Percentiles rank a stretch among this genome's conserved stretches.
Evolutionary conservation across 1,284 basidiomycete genomes (phyloP).

Genomic region (Cryptococcus sp.): DNA sequence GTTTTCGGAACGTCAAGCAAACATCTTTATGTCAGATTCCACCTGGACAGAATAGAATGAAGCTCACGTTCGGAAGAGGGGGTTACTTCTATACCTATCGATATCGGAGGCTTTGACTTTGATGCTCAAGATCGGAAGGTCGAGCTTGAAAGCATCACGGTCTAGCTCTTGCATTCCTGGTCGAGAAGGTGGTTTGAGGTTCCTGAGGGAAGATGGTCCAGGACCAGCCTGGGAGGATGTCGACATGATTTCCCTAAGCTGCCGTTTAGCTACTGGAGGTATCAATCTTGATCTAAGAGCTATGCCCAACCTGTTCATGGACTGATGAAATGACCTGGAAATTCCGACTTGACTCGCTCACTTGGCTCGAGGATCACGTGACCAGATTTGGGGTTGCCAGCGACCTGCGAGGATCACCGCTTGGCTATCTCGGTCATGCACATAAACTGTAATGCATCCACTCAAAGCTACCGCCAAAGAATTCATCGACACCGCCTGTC

Average conservation of each 20-base stretch:
- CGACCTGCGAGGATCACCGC: no score
- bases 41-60: neutral
- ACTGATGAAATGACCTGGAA: no score
- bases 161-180: slow-evolving; percentile 54
- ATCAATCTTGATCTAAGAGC: no score
- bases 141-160: slow-evolving; percentile 60
- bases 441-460: no score
- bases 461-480: no score
- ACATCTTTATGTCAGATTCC: neutral
- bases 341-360: no score
- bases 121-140: slow-evolving; percentile 62
- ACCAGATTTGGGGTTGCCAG: no score
- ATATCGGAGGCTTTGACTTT: slow-evolving; percentile 60
- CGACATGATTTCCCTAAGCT: neutral
- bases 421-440: no score
- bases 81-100: slow-evolving; percentile 56
- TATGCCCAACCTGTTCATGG: no score
- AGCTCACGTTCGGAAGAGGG: slow-evolving; percentile 57
- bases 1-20: slow-evolving; percentile 65
- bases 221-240: neutral
- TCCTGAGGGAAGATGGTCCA: neutral
- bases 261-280: neutral
- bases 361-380: no score
- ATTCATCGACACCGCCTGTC: no score
- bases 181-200: slow-evolving; percentile 35